Percentiles rank a stretch among this genome's conserved stretches.
These are phyloP conservation scores for Hortaea sp. DNA, from an alignment of 2,329 filamentous ascomycete genomes.

Conservation along the genomic window DNA sequence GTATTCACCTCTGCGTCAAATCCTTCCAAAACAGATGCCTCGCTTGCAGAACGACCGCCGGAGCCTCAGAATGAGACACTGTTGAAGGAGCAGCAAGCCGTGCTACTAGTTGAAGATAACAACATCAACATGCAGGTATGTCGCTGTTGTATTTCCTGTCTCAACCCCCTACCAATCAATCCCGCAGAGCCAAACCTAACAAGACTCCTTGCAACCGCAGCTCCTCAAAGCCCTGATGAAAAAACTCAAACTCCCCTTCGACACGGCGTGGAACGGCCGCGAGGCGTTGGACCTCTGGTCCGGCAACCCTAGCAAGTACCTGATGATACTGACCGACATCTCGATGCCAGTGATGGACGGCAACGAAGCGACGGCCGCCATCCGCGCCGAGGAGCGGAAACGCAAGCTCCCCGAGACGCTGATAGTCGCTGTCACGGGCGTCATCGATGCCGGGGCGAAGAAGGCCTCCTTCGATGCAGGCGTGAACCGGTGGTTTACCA, in stretches of 20 bases:
- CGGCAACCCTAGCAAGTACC: slow-evolving; percentile 24
- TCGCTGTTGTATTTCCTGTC: no score
- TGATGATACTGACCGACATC: slow-evolving; percentile 40
- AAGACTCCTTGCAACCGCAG: slow-evolving; percentile 2
- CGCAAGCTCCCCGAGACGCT: slow-evolving; percentile 2
- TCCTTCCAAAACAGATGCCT: no score
- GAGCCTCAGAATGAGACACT: no score
- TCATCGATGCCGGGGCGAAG: slow-evolving; percentile 17
- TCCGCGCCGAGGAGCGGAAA: slow-evolving; percentile 9
- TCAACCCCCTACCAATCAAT: no score
- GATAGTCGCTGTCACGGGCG: slow-evolving; percentile 25
- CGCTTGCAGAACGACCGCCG: no score
- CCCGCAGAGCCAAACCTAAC: no score
- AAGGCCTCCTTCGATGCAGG: slow-evolving; percentile 20
- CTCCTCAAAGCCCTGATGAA: slow-evolving; percentile 25
- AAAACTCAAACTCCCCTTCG: slow-evolving; percentile 20
- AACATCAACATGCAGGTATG: slow-evolving; percentile 11
- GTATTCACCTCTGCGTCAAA: no score
- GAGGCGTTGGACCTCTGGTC: slow-evolving; percentile 37
- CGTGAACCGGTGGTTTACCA: slow-evolving; percentile 24
- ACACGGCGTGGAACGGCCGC: slow-evolving; percentile 35
- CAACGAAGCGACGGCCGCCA: slow-evolving; percentile 20
- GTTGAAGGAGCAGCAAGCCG: background rate
- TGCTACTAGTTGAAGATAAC: slow-evolving; percentile 22
- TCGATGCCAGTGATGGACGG: slow-evolving; percentile 28